Percentiles rank a stretch among this genome's conserved stretches.
Conservation (phyloP, 2,329 filamentous ascomycete genomes). For the Arthroderma sp. region DNA sequence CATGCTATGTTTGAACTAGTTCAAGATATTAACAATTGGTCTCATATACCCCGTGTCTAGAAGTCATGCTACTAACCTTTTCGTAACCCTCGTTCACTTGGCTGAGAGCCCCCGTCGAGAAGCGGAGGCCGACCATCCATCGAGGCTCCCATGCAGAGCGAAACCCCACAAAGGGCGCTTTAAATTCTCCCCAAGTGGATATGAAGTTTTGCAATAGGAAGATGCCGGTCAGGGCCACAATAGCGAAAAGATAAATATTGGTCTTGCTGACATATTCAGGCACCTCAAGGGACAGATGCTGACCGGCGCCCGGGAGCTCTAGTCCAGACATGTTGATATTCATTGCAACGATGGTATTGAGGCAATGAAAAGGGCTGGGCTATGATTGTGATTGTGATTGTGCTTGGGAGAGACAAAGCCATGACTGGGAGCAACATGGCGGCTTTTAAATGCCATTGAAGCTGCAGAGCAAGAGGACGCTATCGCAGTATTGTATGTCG, state of each 20-base stretch:
- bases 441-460: neutral
- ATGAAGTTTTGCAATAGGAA: neutral
- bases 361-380: neutral
- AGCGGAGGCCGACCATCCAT: slow-evolving; percentile 5
- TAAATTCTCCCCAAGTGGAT: slow-evolving; percentile 2
- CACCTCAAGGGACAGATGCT: neutral
- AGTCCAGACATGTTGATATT: neutral
- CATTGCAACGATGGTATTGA: neutral
- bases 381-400: neutral
- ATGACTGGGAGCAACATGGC: neutral
- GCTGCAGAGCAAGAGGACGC: neutral
- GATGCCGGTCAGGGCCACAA: neutral
- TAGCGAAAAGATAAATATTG: neutral
- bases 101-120: neutral
- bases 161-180: slow-evolving; percentile 8
- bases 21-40: neutral
- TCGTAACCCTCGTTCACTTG: slow-evolving; percentile 4
- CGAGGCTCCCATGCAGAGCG: slow-evolving; percentile 5
- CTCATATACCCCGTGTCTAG: neutral
- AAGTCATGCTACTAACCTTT: neutral
- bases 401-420: neutral
- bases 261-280: neutral
- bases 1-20: slow-evolving; percentile 12
- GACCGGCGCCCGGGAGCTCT: neutral
- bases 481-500: neutral